Evolutionary conservation across 805 yeast species (phyloP).

Genomic region (Candida orba): DNA sequence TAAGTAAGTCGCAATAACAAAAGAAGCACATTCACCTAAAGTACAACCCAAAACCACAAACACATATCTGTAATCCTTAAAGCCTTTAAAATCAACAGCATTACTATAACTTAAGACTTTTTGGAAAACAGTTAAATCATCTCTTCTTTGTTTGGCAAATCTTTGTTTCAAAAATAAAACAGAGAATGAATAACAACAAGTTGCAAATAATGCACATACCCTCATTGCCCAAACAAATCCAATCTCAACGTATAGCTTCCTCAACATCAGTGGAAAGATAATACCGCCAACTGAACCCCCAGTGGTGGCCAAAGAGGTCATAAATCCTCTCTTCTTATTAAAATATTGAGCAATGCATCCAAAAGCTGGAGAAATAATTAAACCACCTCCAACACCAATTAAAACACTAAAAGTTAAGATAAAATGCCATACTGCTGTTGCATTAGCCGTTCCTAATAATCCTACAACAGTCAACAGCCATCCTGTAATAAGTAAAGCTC

Average conservation of each 20-base stretch:
- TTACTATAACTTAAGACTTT: not conserved
- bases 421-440: constrained; percentile 50
- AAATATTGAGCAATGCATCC: constrained; percentile 64
- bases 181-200: constrained; percentile 29
- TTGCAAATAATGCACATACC: constrained; percentile 38
- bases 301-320: constrained; percentile 38
- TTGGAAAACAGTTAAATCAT: not conserved
- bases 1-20: constrained; percentile 39
- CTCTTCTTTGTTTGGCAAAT: constrained; percentile 22
- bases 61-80: constrained; percentile 38
- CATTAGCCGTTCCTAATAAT: constrained; percentile 43
- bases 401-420: constrained; percentile 47
- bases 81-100: constrained; percentile 28
- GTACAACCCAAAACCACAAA: constrained; percentile 38
- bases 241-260: constrained; percentile 34
- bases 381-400: constrained; percentile 51
- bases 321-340: constrained; percentile 46
- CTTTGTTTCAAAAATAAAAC: constrained; percentile 34
- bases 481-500: constrained; percentile 34
- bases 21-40: constrained; percentile 38
- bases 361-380: constrained; percentile 49
- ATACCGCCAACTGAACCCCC: constrained; percentile 53
- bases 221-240: constrained; percentile 56
- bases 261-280: constrained; percentile 45
- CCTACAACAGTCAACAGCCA: constrained; percentile 38